Base-by-base conservation (phyloP, 306 rosid genomes). In the Cucumis hystrix region DNA sequence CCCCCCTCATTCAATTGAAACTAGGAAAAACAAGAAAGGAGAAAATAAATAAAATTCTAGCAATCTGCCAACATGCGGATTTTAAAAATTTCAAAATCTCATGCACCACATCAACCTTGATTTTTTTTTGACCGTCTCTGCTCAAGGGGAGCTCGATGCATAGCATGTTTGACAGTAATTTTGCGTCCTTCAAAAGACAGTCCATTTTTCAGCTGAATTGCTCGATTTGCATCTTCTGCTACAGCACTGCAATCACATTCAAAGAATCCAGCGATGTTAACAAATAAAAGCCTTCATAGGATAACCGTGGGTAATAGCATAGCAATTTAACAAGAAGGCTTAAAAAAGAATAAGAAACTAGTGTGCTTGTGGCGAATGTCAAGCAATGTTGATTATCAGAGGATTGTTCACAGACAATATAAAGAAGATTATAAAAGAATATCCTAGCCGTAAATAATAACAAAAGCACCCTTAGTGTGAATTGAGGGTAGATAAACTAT, bases 101-200 rank as follows among this genome's bases (percentile, higher is more conserved):
- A 80, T 25, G 73, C 76, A 79, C 59, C 56, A 71, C 35, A 62
- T 74, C 62, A 83, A 95, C 97, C 99, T 92, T 85, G 87, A 82
- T 69, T 80, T 80, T 80, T 85, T 86, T 92, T 95, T 43, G 90
- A 84, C 37, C 84, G 74, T 20, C 98, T 81, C 51, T 81, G 87
- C 77, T 90, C 93, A 67, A 87, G 92, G 30, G 96, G 41, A 65
- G 97, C 92, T 75, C 97, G 97, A 61, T 91, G 97, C 86, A 75
- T 86, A 68, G 99, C 99, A 78, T 85, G 91, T 88, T 95, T 95
- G 58, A 89, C 97, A 15, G 79, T 77, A 82, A 92, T 81, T 86
- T 87, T 95, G 66, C 97, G 91, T 73, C 91, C 96, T 45, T 86
- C 99, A 80, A 91, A 74, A 18, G 91, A 86, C 39, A 85, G 79